phyloP scores from a whole-genome alignment of 2,329 filamentous ascomycete species.

The Sclerotinia borealis region DNA sequence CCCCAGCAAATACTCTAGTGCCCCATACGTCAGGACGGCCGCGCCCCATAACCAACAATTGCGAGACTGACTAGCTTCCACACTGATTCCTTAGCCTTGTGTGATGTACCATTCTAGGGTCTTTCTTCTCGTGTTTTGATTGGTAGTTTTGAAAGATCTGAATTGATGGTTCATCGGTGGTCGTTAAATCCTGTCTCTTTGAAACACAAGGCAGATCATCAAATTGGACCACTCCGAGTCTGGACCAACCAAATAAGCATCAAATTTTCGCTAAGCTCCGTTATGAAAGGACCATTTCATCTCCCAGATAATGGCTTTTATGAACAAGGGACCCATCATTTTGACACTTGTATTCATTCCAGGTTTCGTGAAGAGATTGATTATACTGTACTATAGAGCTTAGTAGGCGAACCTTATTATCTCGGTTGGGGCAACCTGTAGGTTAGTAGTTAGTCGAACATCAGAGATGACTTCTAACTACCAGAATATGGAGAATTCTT shows the following conservation, averaged over 20 bases:
- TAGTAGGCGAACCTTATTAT: background rate
- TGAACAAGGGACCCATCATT: background rate
- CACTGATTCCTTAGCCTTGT: background rate
- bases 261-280: conserved; percentile 17
- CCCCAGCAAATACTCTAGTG: background rate
- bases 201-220: conserved; percentile 19
- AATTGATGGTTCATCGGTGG: conserved; percentile 15
- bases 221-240: conserved; percentile 10
- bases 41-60: conserved; percentile 3
- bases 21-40: conserved; percentile 3
- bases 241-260: conserved; percentile 14
- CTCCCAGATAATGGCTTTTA: conserved; percentile 12
- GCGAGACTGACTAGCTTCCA: background rate
- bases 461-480: background rate
- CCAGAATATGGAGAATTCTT: background rate
- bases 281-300: conserved; percentile 23
- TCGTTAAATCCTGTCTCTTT: conserved; percentile 19
- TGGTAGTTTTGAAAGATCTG: conserved; percentile 17
- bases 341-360: background rate
- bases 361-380: background rate
- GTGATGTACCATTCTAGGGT: background rate
- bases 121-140: conserved; percentile 2
- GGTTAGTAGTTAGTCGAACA: background rate
- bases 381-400: background rate
- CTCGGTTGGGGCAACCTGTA: background rate